Conservation (phyloP, 1,139 yeast genomes). For the Nakaseomyces delphensis region DNA sequence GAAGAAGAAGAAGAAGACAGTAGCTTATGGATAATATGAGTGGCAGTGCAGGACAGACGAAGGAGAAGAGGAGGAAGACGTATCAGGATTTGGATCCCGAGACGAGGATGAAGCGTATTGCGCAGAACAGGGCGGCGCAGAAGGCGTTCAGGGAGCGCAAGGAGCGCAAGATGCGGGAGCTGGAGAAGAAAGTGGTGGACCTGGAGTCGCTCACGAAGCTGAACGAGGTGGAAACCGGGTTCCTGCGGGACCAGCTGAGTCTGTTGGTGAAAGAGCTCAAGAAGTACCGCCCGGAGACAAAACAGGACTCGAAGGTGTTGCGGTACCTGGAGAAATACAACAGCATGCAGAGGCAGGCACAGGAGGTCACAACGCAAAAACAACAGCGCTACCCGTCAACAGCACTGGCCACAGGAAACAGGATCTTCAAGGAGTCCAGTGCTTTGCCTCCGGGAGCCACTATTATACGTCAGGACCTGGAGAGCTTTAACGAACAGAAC, state of each 20-base stretch:
- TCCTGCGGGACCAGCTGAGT: constrained; percentile 69
- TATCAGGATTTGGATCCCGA: constrained; percentile 46
- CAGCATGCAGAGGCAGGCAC: constrained; percentile 3
- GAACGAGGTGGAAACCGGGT: constrained; percentile 63
- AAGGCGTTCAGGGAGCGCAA: constrained; percentile 93
- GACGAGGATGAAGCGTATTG: constrained; percentile 78
- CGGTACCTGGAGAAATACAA: constrained; percentile 14
- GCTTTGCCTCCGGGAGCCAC: constrained; percentile 2
- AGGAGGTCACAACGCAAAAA: background rate
- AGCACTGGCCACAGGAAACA: constrained; percentile 1
- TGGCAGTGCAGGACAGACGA: background rate
- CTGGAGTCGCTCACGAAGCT: constrained; percentile 65
- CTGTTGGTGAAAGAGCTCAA: constrained; percentile 64
- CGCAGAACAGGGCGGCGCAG: constrained; percentile 97
- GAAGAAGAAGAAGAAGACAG: background rate
- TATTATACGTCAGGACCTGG: constrained; percentile 2
- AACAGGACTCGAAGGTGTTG: constrained; percentile 22
- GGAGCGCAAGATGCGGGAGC: constrained; percentile 76
- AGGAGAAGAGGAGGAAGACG: constrained; percentile 2
- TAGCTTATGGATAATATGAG: background rate
- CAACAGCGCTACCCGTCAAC: background rate
- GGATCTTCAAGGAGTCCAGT: constrained; percentile 4
- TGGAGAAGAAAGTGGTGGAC: constrained; percentile 66
- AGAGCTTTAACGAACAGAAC: constrained; percentile 3
- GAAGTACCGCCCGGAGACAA: constrained; percentile 42